Conservation (phyloP, 148 eudicot species). For the Heliosperma pusillum region DNA sequence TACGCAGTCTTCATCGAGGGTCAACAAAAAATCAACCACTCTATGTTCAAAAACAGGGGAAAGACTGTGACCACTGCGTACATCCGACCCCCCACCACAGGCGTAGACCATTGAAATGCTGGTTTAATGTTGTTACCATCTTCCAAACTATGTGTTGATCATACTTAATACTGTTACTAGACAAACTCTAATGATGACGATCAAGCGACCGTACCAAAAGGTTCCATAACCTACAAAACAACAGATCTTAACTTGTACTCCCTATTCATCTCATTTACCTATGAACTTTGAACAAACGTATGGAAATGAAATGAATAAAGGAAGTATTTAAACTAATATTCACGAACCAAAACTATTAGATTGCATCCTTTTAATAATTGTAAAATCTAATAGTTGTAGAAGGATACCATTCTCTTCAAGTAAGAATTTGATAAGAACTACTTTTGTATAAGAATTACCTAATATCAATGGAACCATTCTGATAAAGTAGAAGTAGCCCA, state of each 20-base stretch:
- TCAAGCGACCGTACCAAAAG: not conserved
- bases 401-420: conserved; percentile 4
- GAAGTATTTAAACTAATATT: not conserved
- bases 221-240: not conserved
- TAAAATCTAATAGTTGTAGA: not conserved
- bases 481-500: conserved; percentile 67
- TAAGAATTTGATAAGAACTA: not conserved
- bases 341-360: not conserved
- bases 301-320: too few species aligned
- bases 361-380: not conserved
- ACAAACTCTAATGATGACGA: not conserved
- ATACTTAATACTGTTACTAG: not conserved
- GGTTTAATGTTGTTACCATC: too few species aligned
- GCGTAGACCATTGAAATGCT: too few species aligned
- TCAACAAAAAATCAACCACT: too few species aligned
- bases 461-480: conserved; percentile 71
- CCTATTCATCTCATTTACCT: too few species aligned
- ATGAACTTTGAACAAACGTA: too few species aligned
- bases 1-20: too few species aligned
- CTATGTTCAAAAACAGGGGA: too few species aligned
- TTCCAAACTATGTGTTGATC: not conserved
- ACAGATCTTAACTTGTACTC: not conserved
- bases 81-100: too few species aligned
- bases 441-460: conserved; percentile 43
- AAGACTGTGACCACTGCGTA: too few species aligned